phyloP scores from a whole-genome alignment of 148 eudicot genomes.

The Cornus suecica region DNA sequence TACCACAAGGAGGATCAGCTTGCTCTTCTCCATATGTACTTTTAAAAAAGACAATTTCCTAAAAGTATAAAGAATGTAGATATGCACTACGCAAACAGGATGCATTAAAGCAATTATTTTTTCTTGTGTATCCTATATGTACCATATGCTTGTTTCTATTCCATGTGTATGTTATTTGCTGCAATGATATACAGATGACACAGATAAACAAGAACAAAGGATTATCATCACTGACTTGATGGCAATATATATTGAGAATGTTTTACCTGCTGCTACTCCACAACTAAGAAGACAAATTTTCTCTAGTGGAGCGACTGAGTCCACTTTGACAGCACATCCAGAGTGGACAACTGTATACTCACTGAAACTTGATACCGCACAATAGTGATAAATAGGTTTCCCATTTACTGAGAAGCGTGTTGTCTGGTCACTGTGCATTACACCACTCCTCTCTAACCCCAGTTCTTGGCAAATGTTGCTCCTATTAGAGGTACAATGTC shows the following conservation, averaged over 20 bases:
- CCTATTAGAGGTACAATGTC: slow-evolving; percentile 71
- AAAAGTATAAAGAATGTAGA: neutral
- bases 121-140: neutral
- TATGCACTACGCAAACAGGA: neutral
- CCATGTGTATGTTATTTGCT: neutral
- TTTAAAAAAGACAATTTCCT: neutral
- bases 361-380: slow-evolving; percentile 97
- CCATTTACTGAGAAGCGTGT: slow-evolving; percentile 80
- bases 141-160: neutral
- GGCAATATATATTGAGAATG: neutral
- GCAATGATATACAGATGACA: neutral
- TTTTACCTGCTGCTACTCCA: slow-evolving; percentile 91
- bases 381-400: slow-evolving; percentile 82
- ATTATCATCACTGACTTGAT: neutral
- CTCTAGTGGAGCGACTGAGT: slow-evolving; percentile 69
- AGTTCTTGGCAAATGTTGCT: slow-evolving; percentile 92
- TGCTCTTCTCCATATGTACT: too few species aligned
- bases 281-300: slow-evolving; percentile 93
- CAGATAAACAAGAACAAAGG: neutral
- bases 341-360: slow-evolving; percentile 96
- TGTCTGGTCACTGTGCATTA: slow-evolving; percentile 94
- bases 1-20: too few species aligned
- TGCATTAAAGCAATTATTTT: neutral
- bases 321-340: slow-evolving; percentile 93
- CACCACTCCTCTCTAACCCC: slow-evolving; percentile 82